Base-by-base conservation (phyloP, 2,329 filamentous ascomycete species). In the Onygena corvina region DNA sequence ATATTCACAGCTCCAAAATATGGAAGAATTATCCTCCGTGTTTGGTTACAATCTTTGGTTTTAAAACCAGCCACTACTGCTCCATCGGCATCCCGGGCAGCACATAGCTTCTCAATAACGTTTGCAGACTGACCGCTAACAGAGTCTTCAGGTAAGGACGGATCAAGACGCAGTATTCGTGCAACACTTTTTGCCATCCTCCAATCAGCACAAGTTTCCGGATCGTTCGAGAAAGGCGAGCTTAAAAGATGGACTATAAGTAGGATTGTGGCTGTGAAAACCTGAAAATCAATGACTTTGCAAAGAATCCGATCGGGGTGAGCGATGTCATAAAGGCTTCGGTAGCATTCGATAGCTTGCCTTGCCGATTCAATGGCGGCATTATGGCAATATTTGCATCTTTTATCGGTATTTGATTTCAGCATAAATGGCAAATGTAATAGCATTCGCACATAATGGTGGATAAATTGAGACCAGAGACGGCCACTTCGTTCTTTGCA, bases 401-500 rank as follows among this genome's bases (percentile, higher is more conserved):
- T 58, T 20, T 59, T 56, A 20, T 72, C 64, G 2, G 54, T 47
- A 4, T 60, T 60, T 0, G 65, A 61, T 48, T 67, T 64, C 11
- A 72, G 58, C 62, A 73, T 69, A 50, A 72, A 72, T 0, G 72
- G 72, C 34, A 74, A 58, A 52, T 75, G 72, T 9, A 74, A 57
- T 34, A 70, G 50, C 36, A 68, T 63, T 21, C 63, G 61, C 8
- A 65, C 48, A 16, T 66, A 60, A 47, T 69, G 63, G 51, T 67
- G 67, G 48, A 64, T 60, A 31, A 74, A 64, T 30, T 69, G 69
- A 25, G 63, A 46, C 9, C 63, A 58, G 23, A 69, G 55, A 4
- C 62, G 59, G 35, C 58, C 23, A 27, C 29, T 31, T 18, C 23
- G 29, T 46, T 30, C 29, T 34, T 11, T 25, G 8, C 8, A 21